Conservation (phyloP, 129 eudicot genomes). For the Pittosporum tobira region DNA sequence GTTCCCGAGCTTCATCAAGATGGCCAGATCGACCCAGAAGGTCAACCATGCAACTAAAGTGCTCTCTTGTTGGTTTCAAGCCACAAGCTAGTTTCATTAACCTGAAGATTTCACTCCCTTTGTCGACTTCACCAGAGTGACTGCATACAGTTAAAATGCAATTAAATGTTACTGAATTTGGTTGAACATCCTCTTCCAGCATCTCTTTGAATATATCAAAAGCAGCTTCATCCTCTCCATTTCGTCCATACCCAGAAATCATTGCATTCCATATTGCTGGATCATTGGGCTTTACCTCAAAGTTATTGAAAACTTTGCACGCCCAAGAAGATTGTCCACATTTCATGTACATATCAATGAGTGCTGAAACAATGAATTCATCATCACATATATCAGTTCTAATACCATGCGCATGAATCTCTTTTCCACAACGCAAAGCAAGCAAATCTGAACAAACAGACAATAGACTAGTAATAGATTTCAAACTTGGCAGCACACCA, state of each 20-base stretch:
- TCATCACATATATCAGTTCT: conserved; percentile 32
- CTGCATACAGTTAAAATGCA: conserved; percentile 68
- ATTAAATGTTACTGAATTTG: conserved; percentile 52
- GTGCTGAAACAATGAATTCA: conserved; percentile 53
- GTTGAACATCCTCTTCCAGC: conserved; percentile 40
- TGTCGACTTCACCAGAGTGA: conserved; percentile 51
- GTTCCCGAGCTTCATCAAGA: conserved; percentile 53
- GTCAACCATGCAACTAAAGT: conserved; percentile 55
- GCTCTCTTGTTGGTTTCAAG: conserved; percentile 33
- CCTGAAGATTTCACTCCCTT: conserved; percentile 44
- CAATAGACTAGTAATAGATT: conserved; percentile 52
- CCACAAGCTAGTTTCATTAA: conserved; percentile 45
- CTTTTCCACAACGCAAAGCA: conserved; percentile 36
- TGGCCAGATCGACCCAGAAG: conserved; percentile 62
- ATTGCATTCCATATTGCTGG: conserved; percentile 88
- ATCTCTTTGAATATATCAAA: conserved; percentile 55
- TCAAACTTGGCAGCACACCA: conserved; percentile 31
- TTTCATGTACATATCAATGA: conserved; percentile 83
- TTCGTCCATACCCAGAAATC: conserved; percentile 83
- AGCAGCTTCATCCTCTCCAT: conserved; percentile 55
- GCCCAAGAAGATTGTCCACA: conserved; percentile 48
- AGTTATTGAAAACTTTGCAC: conserved; percentile 38
- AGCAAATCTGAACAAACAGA: conserved; percentile 52
- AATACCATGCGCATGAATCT: conserved; percentile 55
- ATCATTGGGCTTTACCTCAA: conserved; percentile 36